phyloP scores from a whole-genome alignment of 192 early-diverging fungal species.

The Coemansia sp. region DNA sequence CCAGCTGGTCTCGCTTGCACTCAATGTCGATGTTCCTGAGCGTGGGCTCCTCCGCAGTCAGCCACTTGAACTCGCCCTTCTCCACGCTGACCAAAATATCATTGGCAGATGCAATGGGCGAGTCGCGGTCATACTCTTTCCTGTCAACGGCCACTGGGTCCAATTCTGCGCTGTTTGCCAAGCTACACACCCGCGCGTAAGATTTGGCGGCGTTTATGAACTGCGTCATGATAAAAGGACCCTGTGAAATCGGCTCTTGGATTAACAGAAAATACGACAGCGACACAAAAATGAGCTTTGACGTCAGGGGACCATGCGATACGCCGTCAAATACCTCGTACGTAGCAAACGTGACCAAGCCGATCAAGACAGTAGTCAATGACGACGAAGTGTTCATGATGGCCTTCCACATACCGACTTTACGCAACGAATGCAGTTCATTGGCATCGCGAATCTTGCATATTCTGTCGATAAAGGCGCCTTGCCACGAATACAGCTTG shows the following conservation, averaged over 20 bases:
- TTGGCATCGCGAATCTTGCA: slow-evolving; percentile 62
- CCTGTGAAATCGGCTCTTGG: slow-evolving; percentile 82
- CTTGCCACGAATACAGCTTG: slow-evolving; percentile 66
- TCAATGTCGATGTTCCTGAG: slow-evolving; percentile 45
- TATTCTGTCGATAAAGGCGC: slow-evolving; percentile 55
- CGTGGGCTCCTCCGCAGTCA: slow-evolving; percentile 31
- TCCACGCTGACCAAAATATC: slow-evolving; percentile 35
- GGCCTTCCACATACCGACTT: slow-evolving; percentile 68
- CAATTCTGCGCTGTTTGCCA: slow-evolving; percentile 77
- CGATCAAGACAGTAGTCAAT: slow-evolving; percentile 79
- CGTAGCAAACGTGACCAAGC: slow-evolving; percentile 75
- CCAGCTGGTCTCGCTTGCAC: slow-evolving; percentile 53
- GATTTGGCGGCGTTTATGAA: slow-evolving; percentile 79
- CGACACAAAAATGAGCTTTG: slow-evolving; percentile 78
- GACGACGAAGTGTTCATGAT: slow-evolving; percentile 76
- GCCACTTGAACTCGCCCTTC: slow-evolving; percentile 58
- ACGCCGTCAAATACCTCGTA: slow-evolving; percentile 64
- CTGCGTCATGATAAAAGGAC: slow-evolving; percentile 74
- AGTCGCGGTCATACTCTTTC: slow-evolving; percentile 32
- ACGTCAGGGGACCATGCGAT: slow-evolving; percentile 55
- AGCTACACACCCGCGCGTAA: slow-evolving; percentile 70
- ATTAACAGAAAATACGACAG: slow-evolving; percentile 90
- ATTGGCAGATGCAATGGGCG: slow-evolving; percentile 2
- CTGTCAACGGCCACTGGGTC: slow-evolving; percentile 62
- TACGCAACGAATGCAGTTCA: slow-evolving; percentile 75